Evolutionary conservation across 1,284 basidiomycete species (phyloP), one percentile per base, ranked within the genome.

Genomic region (Puccinia horiana): DNA sequence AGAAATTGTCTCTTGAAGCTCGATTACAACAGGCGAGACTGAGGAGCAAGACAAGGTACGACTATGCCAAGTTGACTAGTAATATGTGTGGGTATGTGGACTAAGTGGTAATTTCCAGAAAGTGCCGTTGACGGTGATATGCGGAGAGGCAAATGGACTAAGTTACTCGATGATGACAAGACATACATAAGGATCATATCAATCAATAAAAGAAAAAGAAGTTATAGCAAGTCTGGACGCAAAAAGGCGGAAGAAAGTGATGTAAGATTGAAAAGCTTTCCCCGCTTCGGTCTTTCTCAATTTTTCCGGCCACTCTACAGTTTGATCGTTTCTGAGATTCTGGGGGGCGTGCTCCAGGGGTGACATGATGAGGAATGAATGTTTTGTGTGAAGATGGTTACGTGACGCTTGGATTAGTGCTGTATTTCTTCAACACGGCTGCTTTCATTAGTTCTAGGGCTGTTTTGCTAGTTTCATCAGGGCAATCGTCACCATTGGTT

Each of bases 361-460:
- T 44, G 23, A 69, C 14, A 69, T 1, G 23, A 20, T 44, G 42
- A 69, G 18, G 42, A 29, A 16, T 0, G 20, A 26, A 14, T 12
- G 16, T 47, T 69, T 40, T 44, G 2, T 63, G 29, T 44, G 32
- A 3, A 37, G 32, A 42, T 37, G 29, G 29, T 69, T 29, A 69
- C n/a, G 65, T 69, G 42, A 42, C 37, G 42, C 65, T 69, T 29
- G 65, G 65, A 40, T 69, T 37, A n/a, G 26, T 47, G 23, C 47
- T 44, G 16, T 69, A 69, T 74, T 74, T 74, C 37, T 54, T 74
- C 72, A 74, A 74, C 26, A 74, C 72, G 23, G 72, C 18, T 12
- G 72, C 47, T 56, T 74, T 74, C 29, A 74, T 52, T 8, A 74
- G 26, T 2, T 35, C 29, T 2, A 74, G 72, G 11, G 72, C 72